Base-by-base conservation (phyloP, 1,139 yeast genomes). In the Lodderomyces metapsilosis region DNA sequence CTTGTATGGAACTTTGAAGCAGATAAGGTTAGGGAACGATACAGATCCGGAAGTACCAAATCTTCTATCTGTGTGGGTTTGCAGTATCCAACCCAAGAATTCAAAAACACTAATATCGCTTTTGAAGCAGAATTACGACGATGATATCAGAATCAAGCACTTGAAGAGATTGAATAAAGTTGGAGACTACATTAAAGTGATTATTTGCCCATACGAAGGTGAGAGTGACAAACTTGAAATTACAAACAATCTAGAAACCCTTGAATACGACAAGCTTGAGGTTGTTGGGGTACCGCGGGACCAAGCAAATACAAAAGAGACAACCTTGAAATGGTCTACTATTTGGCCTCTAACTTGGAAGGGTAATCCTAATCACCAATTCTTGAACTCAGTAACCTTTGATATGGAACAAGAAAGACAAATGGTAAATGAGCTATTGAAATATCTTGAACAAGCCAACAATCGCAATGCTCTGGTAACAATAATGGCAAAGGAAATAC, bases 271-370 rank as follows among this genome's bases (percentile, higher is more conserved):
- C 3, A 36, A 48, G 10, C 6, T 61, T 7, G 43, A 45, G 10
- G 25, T 43, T 8, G 38, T 47, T 11, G 48, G 62, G 1, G 76
- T 77, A 15, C 73, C 78, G 0, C 52, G 62, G 0, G 45, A 58
- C 1, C 54, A 72, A 4, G 69, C 70, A 10, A 76, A 72, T 5
- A 80, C 88, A 1, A 85, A 83, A 52, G 88, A 83, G 18, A 61
- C 79, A 12, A 74, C 84, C 7, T 48, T 61, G 1, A 66, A 68
- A 35, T 89, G 96, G 97, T 75, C 91, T 1, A 47, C 57, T 25
- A 78, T 76, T 48, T 92, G 98, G 98, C 98, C 98, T 0, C 65
- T 88, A 45, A 72, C 88, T 25, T 92, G 98, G 98, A 82, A 89
- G 51, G 98, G 98, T 0, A 88, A 91, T 54, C 95, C 96, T 0